Base-by-base conservation (phyloP, 2,329 filamentous ascomycete species). In the Ophiosphaerella narmari region DNA sequence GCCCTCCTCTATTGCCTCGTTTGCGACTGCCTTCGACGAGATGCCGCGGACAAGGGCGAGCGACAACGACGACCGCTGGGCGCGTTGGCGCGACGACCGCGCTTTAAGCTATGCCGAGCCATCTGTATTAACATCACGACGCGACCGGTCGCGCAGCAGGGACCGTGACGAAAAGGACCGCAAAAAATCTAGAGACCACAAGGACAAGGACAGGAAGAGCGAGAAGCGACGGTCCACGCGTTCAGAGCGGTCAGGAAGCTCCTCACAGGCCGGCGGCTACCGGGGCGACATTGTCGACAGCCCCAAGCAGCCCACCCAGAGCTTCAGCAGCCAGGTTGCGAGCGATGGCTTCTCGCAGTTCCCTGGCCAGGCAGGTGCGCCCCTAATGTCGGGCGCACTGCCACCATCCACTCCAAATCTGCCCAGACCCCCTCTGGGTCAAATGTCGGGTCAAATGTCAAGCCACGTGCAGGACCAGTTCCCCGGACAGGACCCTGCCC, bases 401-500 rank as follows among this genome's bases (percentile, higher is more conserved):
- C 68, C 69, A 31, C 48, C 56, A 18, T 57, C 57, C 51, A 35
- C 14, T 14, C 5, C 65, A 67, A 33, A 61, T 69, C 38, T 39
- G 43, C 32, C 23, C 50, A 38, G 50, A 40, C 14, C 31, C 42
- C 13, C 39, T 8, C 26, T 8, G 26, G 26, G 26, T 29, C 26
- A 29, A 29, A 74, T 75, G 55, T 76, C 79, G 26, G 26, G 26
- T 29, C 26, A 29, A 29, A 74, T 75, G 55, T 76, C 79, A 42
- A 73, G 80, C 29, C 79, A 82, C 61, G 74, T 83, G 29, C 70
- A 77, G 32, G 77, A 81, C 58, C 84, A 86, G 60, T 86, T 86
- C 58, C 83, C 82, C 5, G 82, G 82, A 41, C 82, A 85, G 63
- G 76, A 82, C 48, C 79, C 81, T 13, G 54, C 67, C 5, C 68